Evolutionary conservation across 2,329 filamentous ascomycete genomes (phyloP).

Genomic region (Rugonectria rugulosa): DNA sequence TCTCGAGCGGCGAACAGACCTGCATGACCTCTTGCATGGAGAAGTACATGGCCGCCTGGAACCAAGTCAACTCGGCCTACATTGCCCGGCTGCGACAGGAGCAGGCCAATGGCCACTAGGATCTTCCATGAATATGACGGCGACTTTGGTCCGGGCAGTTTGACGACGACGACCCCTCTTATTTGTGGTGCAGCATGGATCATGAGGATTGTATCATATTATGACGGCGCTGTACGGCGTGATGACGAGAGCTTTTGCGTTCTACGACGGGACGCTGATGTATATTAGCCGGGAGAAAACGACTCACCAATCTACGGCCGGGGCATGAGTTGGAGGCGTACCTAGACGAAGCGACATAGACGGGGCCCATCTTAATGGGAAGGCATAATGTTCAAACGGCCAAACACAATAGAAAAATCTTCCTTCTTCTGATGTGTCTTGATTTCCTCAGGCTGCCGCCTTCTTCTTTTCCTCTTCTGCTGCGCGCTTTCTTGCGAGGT

Average conservation of each 20-base stretch:
- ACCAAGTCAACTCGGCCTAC: slow-evolving; percentile 74
- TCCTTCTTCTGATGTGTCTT: slow-evolving; percentile 42
- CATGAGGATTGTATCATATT: slow-evolving; percentile 38
- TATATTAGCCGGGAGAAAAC: not conserved
- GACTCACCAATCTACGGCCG: slow-evolving; percentile 18
- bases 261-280: not conserved
- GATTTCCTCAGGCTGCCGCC: slow-evolving; percentile 41
- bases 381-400: slow-evolving; percentile 27
- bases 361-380: slow-evolving; percentile 21
- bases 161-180: slow-evolving; percentile 5
- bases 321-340: slow-evolving; percentile 11
- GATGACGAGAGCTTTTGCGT: not conserved
- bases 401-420: slow-evolving; percentile 29
- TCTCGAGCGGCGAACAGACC: slow-evolving; percentile 72
- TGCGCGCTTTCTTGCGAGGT: slow-evolving; percentile 78
- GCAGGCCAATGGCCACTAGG: slow-evolving; percentile 44
- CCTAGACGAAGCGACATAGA: slow-evolving; percentile 32
- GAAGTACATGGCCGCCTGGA: slow-evolving; percentile 85
- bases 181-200: slow-evolving; percentile 2
- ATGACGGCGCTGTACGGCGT: slow-evolving; percentile 28
- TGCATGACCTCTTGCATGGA: slow-evolving; percentile 83
- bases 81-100: slow-evolving; percentile 70
- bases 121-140: not conserved
- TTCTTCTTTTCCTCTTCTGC: slow-evolving; percentile 73
- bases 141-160: not conserved